Base-by-base conservation (phyloP, 2,329 filamentous ascomycete genomes). In the Trichoderma atroviride region DNA sequence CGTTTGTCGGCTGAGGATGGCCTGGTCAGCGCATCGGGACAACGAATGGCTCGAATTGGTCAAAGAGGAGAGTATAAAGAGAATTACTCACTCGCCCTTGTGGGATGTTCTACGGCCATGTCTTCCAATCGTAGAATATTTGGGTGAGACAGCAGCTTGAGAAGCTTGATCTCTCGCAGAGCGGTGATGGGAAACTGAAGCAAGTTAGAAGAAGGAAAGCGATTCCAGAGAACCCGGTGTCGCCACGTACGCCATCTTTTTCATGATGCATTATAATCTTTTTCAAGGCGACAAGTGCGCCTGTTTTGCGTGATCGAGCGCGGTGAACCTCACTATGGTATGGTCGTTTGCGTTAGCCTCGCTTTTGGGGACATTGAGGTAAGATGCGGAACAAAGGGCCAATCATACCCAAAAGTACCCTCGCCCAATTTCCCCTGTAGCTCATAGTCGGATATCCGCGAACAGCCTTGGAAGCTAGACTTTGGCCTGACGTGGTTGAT, bases 191-290 rank as follows among this genome's bases (percentile, higher is more conserved):
- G 96, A 75, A 99, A 99, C 84, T 92, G 72, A 35, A 66, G 19
- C n/a, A 31, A 19, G 33, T 70, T 69, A 66, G 72, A 58, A 16
- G 73, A 74, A 71, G 75, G 67, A 19, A 57, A 27, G 53, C 43
- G 35, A 58, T 40, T 19, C 31, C 29, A 33, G 55, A 53, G 29
- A 58, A 33, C 64, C 33, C 31, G 53, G 3, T 56, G 68, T 59
- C 68, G 55, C 58, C 50, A 82, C 89, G 75, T 81, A 92, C 90
- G 61, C 96, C 96, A 81, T 99, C 96, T 79, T 97, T 98, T 83
- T 99, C 96, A 79, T 98, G 97, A 79, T 98, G 96, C 92, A 98
- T 97, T 73, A 99, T 89, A 74, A 99, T 99, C 86, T 98, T 98
- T 84, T 99, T 99, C 76, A 99, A 81, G 4, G 96, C 96, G 71